Base-by-base conservation (phyloP, 1,284 basidiomycete species). In the Omphalotus olearius region DNA sequence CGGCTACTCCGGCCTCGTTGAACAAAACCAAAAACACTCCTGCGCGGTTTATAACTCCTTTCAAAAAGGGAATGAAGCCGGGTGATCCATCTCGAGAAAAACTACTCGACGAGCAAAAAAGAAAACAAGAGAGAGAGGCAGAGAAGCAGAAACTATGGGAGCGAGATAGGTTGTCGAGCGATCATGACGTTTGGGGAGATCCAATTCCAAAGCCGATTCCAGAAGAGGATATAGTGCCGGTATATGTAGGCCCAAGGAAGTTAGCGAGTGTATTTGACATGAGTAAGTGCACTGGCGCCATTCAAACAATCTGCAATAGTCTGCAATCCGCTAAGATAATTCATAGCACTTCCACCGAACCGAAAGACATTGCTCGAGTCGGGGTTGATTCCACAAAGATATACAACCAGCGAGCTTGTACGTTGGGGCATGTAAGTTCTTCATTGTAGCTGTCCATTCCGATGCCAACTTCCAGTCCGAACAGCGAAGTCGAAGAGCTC, bases 21-120 rank as follows among this genome's bases (percentile, higher is more conserved):
- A 50, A 48, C 48, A 42, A 54, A n/a, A 20, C 50, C 58, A 62
- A 59, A 59, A 66, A 53, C 49, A 71, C 64, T 48, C 70, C 71
- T 44, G 60, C 70, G 18, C 73, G 68, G 46, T 91, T 91, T 58
- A 64, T 75, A 1, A 88, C 86, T 0, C 88, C 88, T 0, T 90
- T 90, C 66, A 91, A 88, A 63, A 54, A 66, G 5, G 79, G 76
- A 2, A 71, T 79, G 69, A 69, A 68, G 40, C 82, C 80, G 17
- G 78, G 78, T n/a, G 74, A 81, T 56, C 67, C 72, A 10, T 79
- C 76, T 4, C 64, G 73, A 26, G 48, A 56, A n/a, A 59, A 60
- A 56, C 60, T 75, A 17, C 65, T 64, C 47, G 50, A 53, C 53
- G 36, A 44, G 30, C 40, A 26, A 13, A 45, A 30, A 26, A 5